These are phyloP conservation scores for Amoeboaphelidium protococcarum DNA, from an alignment of 371 early-diverging fungal species.

Conservation along the genomic window DNA sequence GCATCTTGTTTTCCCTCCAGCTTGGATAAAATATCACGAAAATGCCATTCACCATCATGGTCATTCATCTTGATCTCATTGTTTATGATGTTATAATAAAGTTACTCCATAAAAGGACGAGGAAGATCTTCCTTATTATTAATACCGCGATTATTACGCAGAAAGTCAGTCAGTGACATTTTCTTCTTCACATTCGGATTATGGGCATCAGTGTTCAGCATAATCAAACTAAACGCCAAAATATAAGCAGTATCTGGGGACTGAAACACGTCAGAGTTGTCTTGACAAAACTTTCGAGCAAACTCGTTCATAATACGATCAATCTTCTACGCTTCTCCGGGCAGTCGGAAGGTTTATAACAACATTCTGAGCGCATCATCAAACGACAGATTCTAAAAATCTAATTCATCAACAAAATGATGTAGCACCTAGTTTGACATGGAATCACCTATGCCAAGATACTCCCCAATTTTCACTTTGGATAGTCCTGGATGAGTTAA, in stretches of 20 bases:
- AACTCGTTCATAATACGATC: conserved; percentile 6
- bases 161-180: conserved; percentile 5
- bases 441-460: conserved; percentile 1
- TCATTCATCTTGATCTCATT: conserved; percentile 5
- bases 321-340: conserved; percentile 9
- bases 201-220: conserved; percentile 9
- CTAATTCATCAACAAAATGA: neutral
- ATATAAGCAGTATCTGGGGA: conserved; percentile 4
- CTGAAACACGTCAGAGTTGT: conserved; percentile 1
- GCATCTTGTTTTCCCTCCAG: neutral
- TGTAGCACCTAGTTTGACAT: neutral
- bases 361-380: conserved; percentile 1
- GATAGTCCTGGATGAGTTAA: neutral
- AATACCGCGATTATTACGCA: conserved; percentile 7
- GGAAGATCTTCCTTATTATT: conserved; percentile 3
- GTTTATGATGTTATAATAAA: conserved; percentile 2
- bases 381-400: neutral
- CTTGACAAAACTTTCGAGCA: conserved; percentile 1
- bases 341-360: conserved; percentile 2
- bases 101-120: neutral
- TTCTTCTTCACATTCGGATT: conserved; percentile 6
- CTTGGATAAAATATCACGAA: too few relatives aligned
- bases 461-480: conserved; percentile 3
- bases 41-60: too few relatives aligned
- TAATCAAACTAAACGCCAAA: conserved; percentile 5